A percentile compares a stretch with the other conserved stretches of the same genome.
These are phyloP conservation scores for Vaccinium corymbosum DNA, from an alignment of 148 eudicot species.

Conservation along the genomic window DNA sequence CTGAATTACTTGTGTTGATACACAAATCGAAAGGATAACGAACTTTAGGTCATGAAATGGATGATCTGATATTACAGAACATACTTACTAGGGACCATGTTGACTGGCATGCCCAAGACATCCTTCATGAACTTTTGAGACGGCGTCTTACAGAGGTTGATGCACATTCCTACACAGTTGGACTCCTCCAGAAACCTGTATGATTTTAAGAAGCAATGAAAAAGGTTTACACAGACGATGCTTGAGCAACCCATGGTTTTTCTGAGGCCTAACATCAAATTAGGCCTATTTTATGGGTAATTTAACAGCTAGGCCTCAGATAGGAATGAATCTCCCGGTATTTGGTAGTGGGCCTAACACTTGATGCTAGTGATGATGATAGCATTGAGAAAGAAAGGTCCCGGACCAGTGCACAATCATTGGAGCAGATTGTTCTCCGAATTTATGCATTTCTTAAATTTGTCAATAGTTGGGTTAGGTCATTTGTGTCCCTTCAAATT, in stretches of 20 bases:
- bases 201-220: neutral
- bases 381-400: neutral
- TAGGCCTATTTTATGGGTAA: neutral
- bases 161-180: conserved; percentile 89
- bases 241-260: neutral
- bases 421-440: neutral
- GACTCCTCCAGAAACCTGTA: conserved; percentile 83
- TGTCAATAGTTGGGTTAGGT: conserved; percentile 10
- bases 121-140: conserved; percentile 74
- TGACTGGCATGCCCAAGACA: conserved; percentile 61
- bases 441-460: neutral
- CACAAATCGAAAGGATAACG: neutral
- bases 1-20: neutral
- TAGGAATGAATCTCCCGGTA: neutral
- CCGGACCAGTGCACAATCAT: conserved; percentile 8
- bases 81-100: conserved; percentile 89
- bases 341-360: neutral
- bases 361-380: conserved; percentile 7
- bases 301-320: neutral
- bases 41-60: neutral
- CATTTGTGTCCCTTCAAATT: neutral
- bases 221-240: neutral
- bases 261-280: neutral
- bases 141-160: conserved; percentile 88
- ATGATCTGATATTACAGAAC: neutral